These are phyloP conservation scores for Pluteus cervinus DNA, from an alignment of 768 basidiomycete genomes.

Conservation along the genomic window DNA sequence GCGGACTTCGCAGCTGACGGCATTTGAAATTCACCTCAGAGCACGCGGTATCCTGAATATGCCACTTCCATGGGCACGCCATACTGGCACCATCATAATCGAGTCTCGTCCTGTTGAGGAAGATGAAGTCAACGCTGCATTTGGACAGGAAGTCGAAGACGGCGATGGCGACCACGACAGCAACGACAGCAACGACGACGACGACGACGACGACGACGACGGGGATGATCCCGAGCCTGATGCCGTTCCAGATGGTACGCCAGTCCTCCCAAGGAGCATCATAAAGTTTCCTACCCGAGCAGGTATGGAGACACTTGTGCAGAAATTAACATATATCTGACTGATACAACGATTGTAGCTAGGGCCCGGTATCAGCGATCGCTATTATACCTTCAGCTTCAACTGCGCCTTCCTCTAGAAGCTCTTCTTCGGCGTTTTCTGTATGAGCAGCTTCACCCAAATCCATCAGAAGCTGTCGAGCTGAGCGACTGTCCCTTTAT, in stretches of 20 bases:
- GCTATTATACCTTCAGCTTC: slow-evolving; percentile 4
- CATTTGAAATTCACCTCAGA: slow-evolving; percentile 11
- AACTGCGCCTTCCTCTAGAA: slow-evolving; percentile 2
- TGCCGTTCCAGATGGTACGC: slow-evolving; percentile 6
- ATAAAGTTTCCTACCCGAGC: too few species aligned
- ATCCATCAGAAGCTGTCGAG: slow-evolving; percentile 5
- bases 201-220: slow-evolving; percentile 4
- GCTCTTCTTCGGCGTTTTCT: slow-evolving; percentile 1
- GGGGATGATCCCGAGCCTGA: slow-evolving; percentile 4
- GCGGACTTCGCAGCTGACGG: not conserved
- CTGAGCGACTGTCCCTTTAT: slow-evolving; percentile 12
- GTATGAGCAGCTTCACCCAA: slow-evolving; percentile 14
- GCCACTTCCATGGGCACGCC: too few species aligned
- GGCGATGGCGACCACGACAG: too few species aligned
- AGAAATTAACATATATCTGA: too few species aligned
- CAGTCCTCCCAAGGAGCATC: slow-evolving; percentile 6
- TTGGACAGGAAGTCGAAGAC: too few species aligned
- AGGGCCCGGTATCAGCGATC: slow-evolving; percentile 7
- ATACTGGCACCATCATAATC: too few species aligned
- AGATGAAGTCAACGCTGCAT: too few species aligned
- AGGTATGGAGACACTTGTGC: too few species aligned
- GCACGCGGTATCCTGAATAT: slow-evolving; percentile 17
- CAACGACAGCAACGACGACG: too few species aligned
- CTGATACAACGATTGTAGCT: slow-evolving; percentile 1
- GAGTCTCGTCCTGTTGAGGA: too few species aligned